Base-by-base conservation (phyloP, 306 rosid genomes). In the Vigna unguiculata region DNA sequence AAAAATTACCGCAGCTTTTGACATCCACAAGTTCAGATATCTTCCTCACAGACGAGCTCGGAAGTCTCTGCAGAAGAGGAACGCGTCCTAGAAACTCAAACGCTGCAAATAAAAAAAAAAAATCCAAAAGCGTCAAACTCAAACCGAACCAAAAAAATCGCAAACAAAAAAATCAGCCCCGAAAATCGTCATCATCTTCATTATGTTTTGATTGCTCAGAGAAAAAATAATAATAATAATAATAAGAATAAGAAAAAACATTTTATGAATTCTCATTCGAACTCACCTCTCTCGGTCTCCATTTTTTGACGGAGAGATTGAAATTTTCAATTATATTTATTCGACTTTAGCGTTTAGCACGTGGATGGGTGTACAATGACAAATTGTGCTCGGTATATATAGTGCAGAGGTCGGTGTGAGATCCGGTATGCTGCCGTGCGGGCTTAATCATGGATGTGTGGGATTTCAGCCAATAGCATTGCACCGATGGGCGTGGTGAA, bases 1-100 rank as follows among this genome's bases (percentile, higher is more conserved):
- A 46, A 46, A 0, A 43, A 4, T 64, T 68, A 95, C 98, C 97
- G 24, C 83, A 90, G 82, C 57, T 83, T 61, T 88, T 95, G 63
- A 73, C 76, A 67, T 77, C 11, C 52, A 88, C 85, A 69, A 88
- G 72, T 58, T 82, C 78, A 54, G 97, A 87, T 6, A 95, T 83
- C 81, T 81, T 91, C 89, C 72, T 89, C 49, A 90, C 82, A 15
- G 97, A 89, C 20, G 89, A 83, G 76, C 85, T 79, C 21, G 98
- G 98, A 13, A 95, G 88, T 83, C 87, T 86, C 92, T 90, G 98
- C 3, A 89, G 87, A 81, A 95, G 80, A 10, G 97, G 96, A 87
- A 95, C 97, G 76, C 90, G 38, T 70, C 91, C 88, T 32, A 95
- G 86, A 65, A 92, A 95, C 85, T 95, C 91, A 16, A 85, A 76